Evolutionary conservation across 257 asterid species (phyloP), one percentile per base, ranked within the genome.

Genomic region (Solanum pennellii): DNA sequence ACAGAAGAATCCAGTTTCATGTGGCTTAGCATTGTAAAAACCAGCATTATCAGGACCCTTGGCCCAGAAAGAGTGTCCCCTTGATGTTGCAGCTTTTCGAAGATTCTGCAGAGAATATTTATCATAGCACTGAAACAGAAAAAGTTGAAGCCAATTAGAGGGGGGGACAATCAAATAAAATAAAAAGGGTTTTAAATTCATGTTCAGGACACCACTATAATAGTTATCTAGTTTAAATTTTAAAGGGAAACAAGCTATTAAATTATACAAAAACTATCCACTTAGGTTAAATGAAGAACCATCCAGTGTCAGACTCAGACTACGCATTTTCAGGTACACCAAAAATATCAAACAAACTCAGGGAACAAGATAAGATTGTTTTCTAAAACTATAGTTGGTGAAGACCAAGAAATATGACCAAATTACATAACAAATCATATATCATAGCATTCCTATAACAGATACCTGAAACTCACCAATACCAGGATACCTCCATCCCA

Each of bases 401-500:
- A 79, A 45, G 84, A 44, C 60, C 7, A 44, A 0, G 41, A 4
- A 79, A 79, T 47, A 47, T 79, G 16, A 29, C 85, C 27, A 47
- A 80, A 80, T 80, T 68, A 49, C 42, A 0, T 47, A 80, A 27
- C 66, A 9, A 45, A 18, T 44, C 31, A 47, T 80, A 80, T 11
- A 29, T 47, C 18, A 16, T 35, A 49, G 44, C 12, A 6, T 47
- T 47, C 85, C 85, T 9, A 49, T 16, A 80, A 47, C 85, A 88
- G 88, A 90, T 93, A 94, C 97, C 95, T 94, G 98, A 92, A 94
- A 94, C 93, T 90, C 98, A 91, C 98, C 98, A 88, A 93, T 93
- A 83, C 98, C 98, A 88, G 98, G 98, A 91, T 93, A 94, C 89
- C 91, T 91, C 98, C 98, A 94, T 66, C 98, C 98, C 94, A 93